Base-by-base conservation (phyloP, 2,329 filamentous ascomycete species). In the Neopestalotiopsis sp. region DNA sequence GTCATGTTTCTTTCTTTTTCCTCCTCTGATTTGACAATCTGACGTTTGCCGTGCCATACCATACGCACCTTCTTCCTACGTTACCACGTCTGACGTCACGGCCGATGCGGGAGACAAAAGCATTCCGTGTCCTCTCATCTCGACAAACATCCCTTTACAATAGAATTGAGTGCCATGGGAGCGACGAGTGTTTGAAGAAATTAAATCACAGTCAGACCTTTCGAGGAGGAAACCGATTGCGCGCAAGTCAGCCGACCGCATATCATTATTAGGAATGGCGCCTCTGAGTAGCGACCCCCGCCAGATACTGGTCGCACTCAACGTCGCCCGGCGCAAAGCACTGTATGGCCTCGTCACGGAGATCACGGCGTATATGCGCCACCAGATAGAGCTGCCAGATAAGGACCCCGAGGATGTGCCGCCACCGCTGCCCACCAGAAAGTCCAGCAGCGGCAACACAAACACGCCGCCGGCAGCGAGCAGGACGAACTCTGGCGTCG, bases 261-360 rank as follows among this genome's bases (percentile, higher is more conserved):
- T 34, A 20, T 24, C 34, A n/a, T 6, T 38, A 10, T 10, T 10
- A 24, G 30, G 34, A 62, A 28, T 89, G 87, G 85, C 87, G 68
- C 87, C 87, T 66, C 80, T 86, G 65, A 86, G 83, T 67, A 83
- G 81, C 45, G 87, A 89, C 71, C 87, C 87, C 63, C 84, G 86
- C 69, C 86, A 87, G 72, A 77, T 89, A 67, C 82, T 87, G 78
- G 84, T 89, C 66, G 82, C 86, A 32, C 81, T 90, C 56, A 86
- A 89, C 71, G 81, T 81, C 34, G 83, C 85, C 34, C 82, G 84
- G 59, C 85, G 88, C 61, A 83, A 82, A 70, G 86, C 84, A 2
- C 82, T 89, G 40, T 83, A 86, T 68, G 78, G 79, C 62, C 83
- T 90, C 24, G 79, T 87, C 30, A 77, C 81, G 61, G 84, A 88